Base-by-base conservation (phyloP, 441 rosid species). In the Rhodomyrtus psidioides region DNA sequence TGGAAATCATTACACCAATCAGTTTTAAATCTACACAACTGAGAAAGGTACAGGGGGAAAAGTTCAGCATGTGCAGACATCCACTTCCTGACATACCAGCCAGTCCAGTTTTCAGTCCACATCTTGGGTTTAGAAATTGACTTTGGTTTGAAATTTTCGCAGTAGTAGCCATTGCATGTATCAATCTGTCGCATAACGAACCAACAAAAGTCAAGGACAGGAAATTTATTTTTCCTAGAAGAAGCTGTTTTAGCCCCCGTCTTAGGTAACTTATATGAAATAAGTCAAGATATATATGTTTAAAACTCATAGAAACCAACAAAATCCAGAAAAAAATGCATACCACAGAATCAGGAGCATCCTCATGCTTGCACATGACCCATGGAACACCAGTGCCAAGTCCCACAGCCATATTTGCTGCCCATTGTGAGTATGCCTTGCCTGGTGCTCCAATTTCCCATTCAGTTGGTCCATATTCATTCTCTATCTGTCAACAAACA, bases 351-450 rank as follows among this genome's bases (percentile, higher is more conserved):
- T 91, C 91, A 62, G 93, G 95, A 58, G 94, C 95, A 88, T 93
- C 93, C 0, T 88, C 93, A 90, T 93, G 94, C 89, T 94, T 94
- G 94, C 96, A 94, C 96, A 94, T 94, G 82, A 92, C 82, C 96
- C 95, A 94, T 57, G 96, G 96, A 30, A 94, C 96, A 28, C 91
- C 90, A 16, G 92, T 93, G 82, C 81, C 49, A 16, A 93, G 92
- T 65, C 91, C 90, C 84, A 92, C 88, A 17, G 96, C 96, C 94
- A 94, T 92, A 60, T 86, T 76, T 56, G 93, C 94, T 62, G 94
- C 92, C 96, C 95, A 94, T 15, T 90, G 81, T 44, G 92, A 53
- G 82, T 90, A 93, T n/a, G 91, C 86, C 65, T 89, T 91, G 49
- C 92, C 96, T 39, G 89, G 88, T 86, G 89, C 86, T 19, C 94